phyloP scores from a whole-genome alignment of 2,329 filamentous ascomycete species.

The Ceratocystis variospora region DNA sequence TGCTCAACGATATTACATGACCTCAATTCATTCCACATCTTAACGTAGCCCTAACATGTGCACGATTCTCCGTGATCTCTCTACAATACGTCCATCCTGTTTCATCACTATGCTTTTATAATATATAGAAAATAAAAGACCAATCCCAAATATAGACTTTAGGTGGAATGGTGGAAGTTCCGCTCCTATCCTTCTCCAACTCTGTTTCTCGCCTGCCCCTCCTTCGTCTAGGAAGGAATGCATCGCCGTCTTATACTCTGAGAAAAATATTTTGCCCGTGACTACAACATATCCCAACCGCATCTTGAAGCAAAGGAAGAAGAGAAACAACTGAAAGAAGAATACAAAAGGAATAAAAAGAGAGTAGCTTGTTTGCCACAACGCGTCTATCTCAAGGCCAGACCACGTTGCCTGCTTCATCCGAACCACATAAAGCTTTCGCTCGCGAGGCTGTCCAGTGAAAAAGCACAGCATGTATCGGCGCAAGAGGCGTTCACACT shows the following conservation, averaged over 20 bases:
- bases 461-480: not conserved
- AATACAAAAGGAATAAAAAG: not conserved
- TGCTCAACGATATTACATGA: too few relatives aligned
- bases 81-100: not conserved
- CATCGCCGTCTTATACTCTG: not conserved
- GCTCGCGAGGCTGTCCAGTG: constrained; percentile 10
- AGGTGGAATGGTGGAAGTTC: constrained; percentile 12
- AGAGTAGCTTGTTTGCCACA: constrained; percentile 12
- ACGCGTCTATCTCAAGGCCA: constrained; percentile 16
- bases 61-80: not conserved
- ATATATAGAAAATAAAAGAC: constrained; percentile 8
- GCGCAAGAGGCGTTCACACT: not conserved
- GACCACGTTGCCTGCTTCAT: constrained; percentile 13
- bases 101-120: not conserved
- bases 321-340: not conserved
- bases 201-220: not conserved
- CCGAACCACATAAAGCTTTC: constrained; percentile 16
- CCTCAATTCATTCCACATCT: not conserved
- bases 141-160: constrained; percentile 12
- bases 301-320: not conserved
- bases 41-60: not conserved
- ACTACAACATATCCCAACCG: not conserved
- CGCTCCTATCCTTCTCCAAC: not conserved
- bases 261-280: not conserved
- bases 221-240: not conserved